A percentile compares a stretch with the other conserved stretches of the same genome.
Conservation (phyloP, 1,284 basidiomycete genomes). For the Microbotryum violaceum region DNA sequence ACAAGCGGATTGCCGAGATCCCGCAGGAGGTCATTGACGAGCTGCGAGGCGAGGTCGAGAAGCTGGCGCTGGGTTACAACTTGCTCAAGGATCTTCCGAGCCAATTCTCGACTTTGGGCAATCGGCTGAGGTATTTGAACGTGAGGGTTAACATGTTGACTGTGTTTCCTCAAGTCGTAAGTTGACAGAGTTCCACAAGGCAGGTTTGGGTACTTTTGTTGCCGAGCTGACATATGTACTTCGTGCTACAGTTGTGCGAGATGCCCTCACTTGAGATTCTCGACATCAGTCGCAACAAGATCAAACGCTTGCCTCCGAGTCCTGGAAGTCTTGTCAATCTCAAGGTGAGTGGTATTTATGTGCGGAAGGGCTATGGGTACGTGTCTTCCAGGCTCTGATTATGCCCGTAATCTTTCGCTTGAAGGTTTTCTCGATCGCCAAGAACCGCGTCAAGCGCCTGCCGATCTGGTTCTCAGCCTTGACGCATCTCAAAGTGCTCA, state of each 20-base stretch:
- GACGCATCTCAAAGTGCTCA: slow-evolving; percentile 65
- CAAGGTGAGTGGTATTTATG: slow-evolving; percentile 50
- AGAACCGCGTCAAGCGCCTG: slow-evolving; percentile 72
- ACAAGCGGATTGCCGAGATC: slow-evolving; percentile 66
- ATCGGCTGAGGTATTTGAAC: slow-evolving; percentile 81
- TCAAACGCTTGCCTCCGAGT: slow-evolving; percentile 66
- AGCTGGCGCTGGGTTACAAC: slow-evolving; percentile 87
- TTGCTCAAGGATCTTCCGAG: slow-evolving; percentile 68
- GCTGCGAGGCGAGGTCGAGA: slow-evolving; percentile 60
- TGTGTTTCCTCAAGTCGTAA: slow-evolving; percentile 75
- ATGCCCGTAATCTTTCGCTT: slow-evolving; percentile 1
- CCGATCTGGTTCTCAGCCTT: slow-evolving; percentile 74
- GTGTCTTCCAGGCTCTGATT: not conserved
- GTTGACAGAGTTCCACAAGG: slow-evolving; percentile 40
- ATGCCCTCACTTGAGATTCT: slow-evolving; percentile 87
- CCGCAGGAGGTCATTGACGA: slow-evolving; percentile 63
- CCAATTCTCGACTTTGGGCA: slow-evolving; percentile 62
- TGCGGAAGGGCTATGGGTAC: not conserved
- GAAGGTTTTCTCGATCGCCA: slow-evolving; percentile 76
- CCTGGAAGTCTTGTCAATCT: slow-evolving; percentile 75
- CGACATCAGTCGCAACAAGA: slow-evolving; percentile 88
- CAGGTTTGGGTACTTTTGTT: not conserved
- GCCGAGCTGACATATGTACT: slow-evolving; percentile 5
- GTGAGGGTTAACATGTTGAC: slow-evolving; percentile 80
- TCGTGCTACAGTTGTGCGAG: slow-evolving; percentile 60